Conservation (phyloP, 2,329 filamentous ascomycete species). For the Fusarium nanum region DNA sequence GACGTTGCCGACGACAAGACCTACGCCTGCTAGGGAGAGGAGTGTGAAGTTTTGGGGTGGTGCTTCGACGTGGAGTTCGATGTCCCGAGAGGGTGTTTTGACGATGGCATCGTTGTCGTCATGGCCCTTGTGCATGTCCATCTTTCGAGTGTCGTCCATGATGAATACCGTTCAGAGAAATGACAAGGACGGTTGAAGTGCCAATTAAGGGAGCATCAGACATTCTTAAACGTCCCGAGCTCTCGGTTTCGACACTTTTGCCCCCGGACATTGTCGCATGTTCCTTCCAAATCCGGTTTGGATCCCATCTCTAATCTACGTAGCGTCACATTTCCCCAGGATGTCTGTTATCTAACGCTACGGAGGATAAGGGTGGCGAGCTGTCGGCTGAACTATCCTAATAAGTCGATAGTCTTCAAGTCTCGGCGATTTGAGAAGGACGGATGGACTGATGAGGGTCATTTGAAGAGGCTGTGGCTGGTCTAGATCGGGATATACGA, state of each 20-base stretch:
- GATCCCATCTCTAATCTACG: conserved; percentile 15
- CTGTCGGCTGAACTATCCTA: conserved; percentile 21
- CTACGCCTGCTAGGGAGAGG: conserved; percentile 56
- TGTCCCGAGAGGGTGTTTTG: conserved; percentile 8
- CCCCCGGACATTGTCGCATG: conserved; percentile 24
- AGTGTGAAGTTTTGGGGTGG: conserved; percentile 55
- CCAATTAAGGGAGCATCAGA: not conserved
- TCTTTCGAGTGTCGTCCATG: conserved; percentile 26
- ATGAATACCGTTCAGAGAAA: too few relatives aligned
- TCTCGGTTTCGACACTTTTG: conserved; percentile 7
- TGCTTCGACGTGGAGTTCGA: conserved; percentile 53
- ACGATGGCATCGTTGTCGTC: not conserved
- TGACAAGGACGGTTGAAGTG: not conserved
- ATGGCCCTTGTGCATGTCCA: not conserved
- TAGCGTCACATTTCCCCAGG: conserved; percentile 17
- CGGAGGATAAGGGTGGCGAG: not conserved
- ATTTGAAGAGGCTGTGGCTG: not conserved
- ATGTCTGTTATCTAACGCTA: not conserved
- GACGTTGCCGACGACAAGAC: conserved; percentile 57
- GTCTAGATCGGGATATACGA: not conserved
- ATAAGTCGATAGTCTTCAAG: not conserved
- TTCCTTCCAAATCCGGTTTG: conserved; percentile 36
- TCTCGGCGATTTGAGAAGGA: too few relatives aligned
- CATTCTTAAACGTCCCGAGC: conserved; percentile 1
- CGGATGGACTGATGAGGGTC: too few relatives aligned